phyloP scores from a whole-genome alignment of 148 eudicot genomes.

The Limonium bicolor region DNA sequence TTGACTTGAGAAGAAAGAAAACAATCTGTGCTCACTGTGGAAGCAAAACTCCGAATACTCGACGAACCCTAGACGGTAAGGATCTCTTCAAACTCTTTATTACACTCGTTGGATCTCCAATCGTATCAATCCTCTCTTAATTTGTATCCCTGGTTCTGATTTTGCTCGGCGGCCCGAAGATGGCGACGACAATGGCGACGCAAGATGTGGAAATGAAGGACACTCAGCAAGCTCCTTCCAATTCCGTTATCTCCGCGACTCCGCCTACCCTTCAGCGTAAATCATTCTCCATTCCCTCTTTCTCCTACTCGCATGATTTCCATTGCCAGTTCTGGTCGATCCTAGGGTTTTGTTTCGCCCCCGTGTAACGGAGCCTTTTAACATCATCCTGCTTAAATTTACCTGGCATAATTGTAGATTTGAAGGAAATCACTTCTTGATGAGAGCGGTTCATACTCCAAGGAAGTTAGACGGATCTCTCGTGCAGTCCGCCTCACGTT shows the following conservation, averaged over 20 bases:
- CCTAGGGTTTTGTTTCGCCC: slow-evolving; percentile 8
- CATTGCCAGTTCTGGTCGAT: neutral
- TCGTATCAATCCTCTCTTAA: too few species aligned
- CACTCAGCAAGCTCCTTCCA: slow-evolving; percentile 42
- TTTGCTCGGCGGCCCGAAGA: too few species aligned
- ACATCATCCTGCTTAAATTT: too few species aligned
- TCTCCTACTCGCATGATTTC: neutral
- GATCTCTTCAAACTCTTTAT: too few species aligned
- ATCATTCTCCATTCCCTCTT: neutral
- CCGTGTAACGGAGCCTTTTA: neutral
- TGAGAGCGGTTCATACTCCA: slow-evolving; percentile 65
- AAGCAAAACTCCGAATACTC: too few species aligned
- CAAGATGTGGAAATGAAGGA: slow-evolving; percentile 90
- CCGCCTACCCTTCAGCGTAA: slow-evolving; percentile 54
- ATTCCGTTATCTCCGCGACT: slow-evolving; percentile 31
- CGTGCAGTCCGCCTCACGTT: slow-evolving; percentile 70
- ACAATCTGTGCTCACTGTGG: too few species aligned
- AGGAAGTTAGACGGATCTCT: slow-evolving; percentile 59
- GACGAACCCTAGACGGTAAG: too few species aligned
- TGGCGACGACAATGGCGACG: slow-evolving; percentile 44
- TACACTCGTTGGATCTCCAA: too few species aligned
- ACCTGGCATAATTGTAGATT: slow-evolving; percentile 22
- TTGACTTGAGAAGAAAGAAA: too few species aligned
- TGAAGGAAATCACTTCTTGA: slow-evolving; percentile 72
- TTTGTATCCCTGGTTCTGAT: too few species aligned